phyloP scores from a whole-genome alignment of 345 rosid species.

The Aegle marmelos region DNA sequence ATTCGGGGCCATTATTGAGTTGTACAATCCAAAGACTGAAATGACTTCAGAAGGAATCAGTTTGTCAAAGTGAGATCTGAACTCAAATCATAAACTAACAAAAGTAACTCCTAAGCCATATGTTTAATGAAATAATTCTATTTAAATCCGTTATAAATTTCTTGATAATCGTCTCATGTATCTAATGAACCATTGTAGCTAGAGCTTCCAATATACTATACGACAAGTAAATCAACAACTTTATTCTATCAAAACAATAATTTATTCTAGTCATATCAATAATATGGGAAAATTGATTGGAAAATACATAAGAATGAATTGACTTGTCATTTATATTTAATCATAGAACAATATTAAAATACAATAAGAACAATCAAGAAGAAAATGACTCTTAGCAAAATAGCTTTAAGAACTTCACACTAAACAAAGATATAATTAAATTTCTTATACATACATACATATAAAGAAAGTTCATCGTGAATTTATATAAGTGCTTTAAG shows the following conservation, averaged over 20 bases:
- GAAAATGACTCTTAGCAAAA: too few species aligned
- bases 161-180: neutral
- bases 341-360: too few species aligned
- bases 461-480: neutral
- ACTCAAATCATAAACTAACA: too few species aligned
- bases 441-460: neutral
- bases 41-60: too few species aligned
- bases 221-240: neutral
- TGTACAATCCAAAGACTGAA: too few species aligned
- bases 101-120: neutral
- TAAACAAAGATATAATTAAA: too few species aligned
- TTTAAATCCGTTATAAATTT: neutral
- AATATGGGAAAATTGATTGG: neutral
- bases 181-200: neutral
- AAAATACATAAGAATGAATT: too few species aligned
- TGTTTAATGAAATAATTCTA: neutral
- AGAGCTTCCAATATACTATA: neutral
- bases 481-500: neutral
- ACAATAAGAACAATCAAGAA: neutral
- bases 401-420: too few species aligned
- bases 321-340: too few species aligned
- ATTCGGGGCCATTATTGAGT: too few species aligned
- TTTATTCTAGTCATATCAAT: neutral
- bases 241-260: neutral
- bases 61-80: too few species aligned